A percentile compares a stretch with the other conserved stretches of the same genome.
Evolutionary conservation across 164 flowering plant species (phyloP).

Genomic region (Vitis labrusca): DNA sequence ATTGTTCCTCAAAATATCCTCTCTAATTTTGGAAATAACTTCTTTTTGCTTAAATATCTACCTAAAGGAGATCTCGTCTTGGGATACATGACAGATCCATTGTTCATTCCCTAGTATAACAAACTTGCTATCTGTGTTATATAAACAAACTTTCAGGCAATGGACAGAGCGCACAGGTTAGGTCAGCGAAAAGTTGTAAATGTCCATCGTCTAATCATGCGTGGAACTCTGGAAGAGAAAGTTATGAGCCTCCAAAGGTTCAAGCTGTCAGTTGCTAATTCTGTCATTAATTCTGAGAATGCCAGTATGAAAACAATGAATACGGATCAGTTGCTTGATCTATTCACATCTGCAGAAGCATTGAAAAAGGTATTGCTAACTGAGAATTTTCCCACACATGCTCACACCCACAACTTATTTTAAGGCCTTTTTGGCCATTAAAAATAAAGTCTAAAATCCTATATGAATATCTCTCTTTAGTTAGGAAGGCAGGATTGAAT

Average conservation of each 20-base stretch:
- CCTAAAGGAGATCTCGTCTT: too few species aligned
- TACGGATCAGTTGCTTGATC: slow-evolving; percentile 96
- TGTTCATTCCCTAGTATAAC: background rate
- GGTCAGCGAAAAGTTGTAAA: slow-evolving; percentile 93
- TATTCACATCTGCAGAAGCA: slow-evolving; percentile 79
- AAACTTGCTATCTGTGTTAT: background rate
- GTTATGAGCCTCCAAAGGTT: slow-evolving; percentile 97
- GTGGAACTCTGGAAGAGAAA: slow-evolving; percentile 97
- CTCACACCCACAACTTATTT: too few species aligned
- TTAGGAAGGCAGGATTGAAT: too few species aligned
- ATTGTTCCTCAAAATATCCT: too few species aligned
- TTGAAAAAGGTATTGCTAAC: slow-evolving; percentile 54
- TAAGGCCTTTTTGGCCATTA: too few species aligned
- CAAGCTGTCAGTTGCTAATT: slow-evolving; percentile 87
- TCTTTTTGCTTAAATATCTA: too few species aligned
- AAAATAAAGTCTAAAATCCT: too few species aligned
- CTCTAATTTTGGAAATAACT: too few species aligned
- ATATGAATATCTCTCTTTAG: too few species aligned
- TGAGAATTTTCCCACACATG: too few species aligned
- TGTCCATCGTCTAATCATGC: slow-evolving; percentile 98
- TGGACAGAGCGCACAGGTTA: slow-evolving; percentile 98
- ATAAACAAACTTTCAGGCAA: slow-evolving; percentile 61
- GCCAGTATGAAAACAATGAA: slow-evolving; percentile 97
- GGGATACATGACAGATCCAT: too few species aligned
- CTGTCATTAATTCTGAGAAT: slow-evolving; percentile 94